A percentile compares a stretch with the other conserved stretches of the same genome.
Conservation (phyloP, 495 filamentous ascomycete species). For the Hyaloscypha finlandica region DNA sequence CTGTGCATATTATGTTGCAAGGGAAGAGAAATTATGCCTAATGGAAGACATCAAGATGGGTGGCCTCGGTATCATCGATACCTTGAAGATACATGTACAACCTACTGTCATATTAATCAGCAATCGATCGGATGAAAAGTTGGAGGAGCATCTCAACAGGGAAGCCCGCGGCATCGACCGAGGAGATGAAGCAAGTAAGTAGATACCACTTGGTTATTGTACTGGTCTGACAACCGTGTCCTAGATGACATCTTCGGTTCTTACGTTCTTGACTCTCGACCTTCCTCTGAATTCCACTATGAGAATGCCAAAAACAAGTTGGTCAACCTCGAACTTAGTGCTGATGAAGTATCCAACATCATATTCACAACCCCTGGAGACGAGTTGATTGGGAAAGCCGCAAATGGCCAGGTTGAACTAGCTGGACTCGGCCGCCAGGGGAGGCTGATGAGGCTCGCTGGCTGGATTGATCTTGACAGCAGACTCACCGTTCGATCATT, state of each 20-base stretch:
- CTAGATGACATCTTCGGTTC: slow-evolving; percentile 47
- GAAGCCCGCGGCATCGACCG: slow-evolving; percentile 42
- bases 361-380: slow-evolving; percentile 63
- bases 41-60: slow-evolving; percentile 80
- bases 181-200: slow-evolving; percentile 37
- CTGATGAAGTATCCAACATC: slow-evolving; percentile 49
- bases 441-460: slow-evolving; percentile 69
- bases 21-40: slow-evolving; percentile 73
- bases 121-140: slow-evolving; percentile 63
- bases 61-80: slow-evolving; percentile 69
- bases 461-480: slow-evolving; percentile 79
- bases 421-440: slow-evolving; percentile 50
- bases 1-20: slow-evolving; percentile 81
- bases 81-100: slow-evolving; percentile 72
- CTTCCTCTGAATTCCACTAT: slow-evolving; percentile 77
- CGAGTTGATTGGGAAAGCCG: slow-evolving; percentile 12
- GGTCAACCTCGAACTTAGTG: slow-evolving; percentile 53
- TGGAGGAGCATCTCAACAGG: slow-evolving; percentile 48
- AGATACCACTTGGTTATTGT: background rate
- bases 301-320: slow-evolving; percentile 70
- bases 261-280: slow-evolving; percentile 72
- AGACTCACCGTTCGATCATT: slow-evolving; percentile 52
- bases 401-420: background rate
- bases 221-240: background rate
- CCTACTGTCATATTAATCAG: slow-evolving; percentile 82